phyloP scores from a whole-genome alignment of 2,329 filamentous ascomycete species.

The Colletotrichum ledebouriae region DNA sequence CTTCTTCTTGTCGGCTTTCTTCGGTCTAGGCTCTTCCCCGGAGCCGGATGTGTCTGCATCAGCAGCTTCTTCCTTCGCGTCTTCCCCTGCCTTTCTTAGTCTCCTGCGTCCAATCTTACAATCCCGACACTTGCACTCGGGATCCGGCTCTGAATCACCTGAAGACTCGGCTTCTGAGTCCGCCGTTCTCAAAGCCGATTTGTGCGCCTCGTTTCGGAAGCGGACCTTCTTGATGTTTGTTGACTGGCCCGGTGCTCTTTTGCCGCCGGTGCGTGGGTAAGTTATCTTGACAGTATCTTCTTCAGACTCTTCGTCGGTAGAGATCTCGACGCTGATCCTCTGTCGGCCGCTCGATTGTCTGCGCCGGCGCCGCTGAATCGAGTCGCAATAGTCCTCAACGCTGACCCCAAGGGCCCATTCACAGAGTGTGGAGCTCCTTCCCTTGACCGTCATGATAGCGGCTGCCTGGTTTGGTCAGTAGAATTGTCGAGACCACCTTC shows the following conservation, averaged over 20 bases:
- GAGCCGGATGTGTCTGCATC: constrained; percentile 39
- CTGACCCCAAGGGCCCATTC: constrained; percentile 59
- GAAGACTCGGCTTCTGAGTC: constrained; percentile 38
- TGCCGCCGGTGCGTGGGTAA: constrained; percentile 57
- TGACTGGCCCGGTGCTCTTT: constrained; percentile 1
- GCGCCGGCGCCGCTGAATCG: constrained; percentile 31
- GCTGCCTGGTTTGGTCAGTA: neutral
- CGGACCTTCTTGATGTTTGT: constrained; percentile 58
- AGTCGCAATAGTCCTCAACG: constrained; percentile 47
- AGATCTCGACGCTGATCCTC: constrained; percentile 53
- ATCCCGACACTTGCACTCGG: constrained; percentile 24
- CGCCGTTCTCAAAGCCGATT: constrained; percentile 55
- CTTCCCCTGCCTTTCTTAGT: constrained; percentile 31
- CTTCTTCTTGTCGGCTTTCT: constrained; percentile 36
- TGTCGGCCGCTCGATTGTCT: constrained; percentile 46
- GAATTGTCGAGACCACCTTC: neutral
- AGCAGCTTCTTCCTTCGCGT: constrained; percentile 7
- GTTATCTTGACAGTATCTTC: constrained; percentile 63
- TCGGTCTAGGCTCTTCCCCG: constrained; percentile 25
- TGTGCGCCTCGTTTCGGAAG: constrained; percentile 53
- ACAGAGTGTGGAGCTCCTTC: constrained; percentile 47
- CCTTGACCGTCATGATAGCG: constrained; percentile 33
- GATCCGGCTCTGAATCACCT: constrained; percentile 23
- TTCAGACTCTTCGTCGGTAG: constrained; percentile 66
- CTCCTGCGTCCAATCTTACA: constrained; percentile 23